Percentiles rank a stretch among this genome's conserved stretches.
Conservation (phyloP, 805 yeast species). For the Wickerhamomyces sydowiorum region DNA sequence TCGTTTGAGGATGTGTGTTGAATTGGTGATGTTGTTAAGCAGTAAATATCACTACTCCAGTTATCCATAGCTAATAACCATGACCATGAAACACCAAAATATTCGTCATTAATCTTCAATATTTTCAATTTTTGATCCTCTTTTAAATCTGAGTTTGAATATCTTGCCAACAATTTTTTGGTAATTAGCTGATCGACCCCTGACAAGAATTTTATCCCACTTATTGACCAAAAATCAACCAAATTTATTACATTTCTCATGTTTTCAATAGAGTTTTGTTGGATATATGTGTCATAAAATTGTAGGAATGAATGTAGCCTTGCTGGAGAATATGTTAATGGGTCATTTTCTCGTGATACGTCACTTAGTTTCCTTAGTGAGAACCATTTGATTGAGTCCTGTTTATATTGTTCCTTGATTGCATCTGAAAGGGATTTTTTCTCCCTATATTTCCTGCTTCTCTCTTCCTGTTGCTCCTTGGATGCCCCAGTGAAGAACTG, state of each 20-base stretch:
- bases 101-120: constrained; percentile 8
- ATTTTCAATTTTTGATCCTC: constrained; percentile 10
- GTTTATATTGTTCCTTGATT: constrained; percentile 10
- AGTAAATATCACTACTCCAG: constrained; percentile 13
- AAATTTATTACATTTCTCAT: constrained; percentile 8
- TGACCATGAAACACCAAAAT: constrained; percentile 15
- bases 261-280: constrained; percentile 1
- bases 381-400: constrained; percentile 17
- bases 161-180: constrained; percentile 12
- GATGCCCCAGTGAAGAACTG: background rate
- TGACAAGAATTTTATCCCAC: constrained; percentile 16
- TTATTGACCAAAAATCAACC: constrained; percentile 16
- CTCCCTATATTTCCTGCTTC: background rate
- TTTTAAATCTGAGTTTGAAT: constrained; percentile 15
- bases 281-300: constrained; percentile 12
- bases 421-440: constrained; percentile 1
- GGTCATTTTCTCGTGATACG: constrained; percentile 7
- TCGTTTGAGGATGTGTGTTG: constrained; percentile 5
- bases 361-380: constrained; percentile 7
- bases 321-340: constrained; percentile 10
- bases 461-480: background rate
- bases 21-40: constrained; percentile 13
- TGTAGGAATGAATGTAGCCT: constrained; percentile 15
- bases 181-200: constrained; percentile 11
- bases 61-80: constrained; percentile 24